Percentiles rank a stretch among this genome's conserved stretches.
phyloP scores from a whole-genome alignment of 2,329 filamentous ascomycete species.

The Acephala macrosclerotiorum region DNA sequence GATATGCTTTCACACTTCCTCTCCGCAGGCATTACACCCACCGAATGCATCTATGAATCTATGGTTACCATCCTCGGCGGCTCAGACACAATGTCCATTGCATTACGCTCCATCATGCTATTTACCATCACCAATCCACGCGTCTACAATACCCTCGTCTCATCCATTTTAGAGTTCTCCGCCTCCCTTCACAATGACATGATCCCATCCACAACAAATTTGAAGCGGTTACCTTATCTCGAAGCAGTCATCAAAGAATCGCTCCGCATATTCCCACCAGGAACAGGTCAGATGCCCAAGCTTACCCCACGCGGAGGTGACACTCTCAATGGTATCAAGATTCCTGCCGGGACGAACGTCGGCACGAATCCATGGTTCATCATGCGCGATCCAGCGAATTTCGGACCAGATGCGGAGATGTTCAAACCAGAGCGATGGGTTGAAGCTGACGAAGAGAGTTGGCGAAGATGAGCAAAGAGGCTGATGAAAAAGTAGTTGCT shows the following conservation, averaged over 20 bases:
- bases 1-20: slow-evolving; percentile 1
- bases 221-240: slow-evolving; percentile 51
- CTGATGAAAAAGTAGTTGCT: slow-evolving; percentile 5
- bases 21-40: background rate
- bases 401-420: slow-evolving; percentile 48
- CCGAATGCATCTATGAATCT: background rate
- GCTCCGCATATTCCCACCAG: slow-evolving; percentile 53
- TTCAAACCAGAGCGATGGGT: slow-evolving; percentile 56
- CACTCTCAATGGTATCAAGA: slow-evolving; percentile 23
- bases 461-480: background rate
- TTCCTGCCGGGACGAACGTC: slow-evolving; percentile 22
- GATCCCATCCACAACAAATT: background rate
- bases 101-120: slow-evolving; percentile 59
- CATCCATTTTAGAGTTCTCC: slow-evolving; percentile 45
- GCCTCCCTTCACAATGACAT: background rate
- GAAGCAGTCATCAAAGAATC: slow-evolving; percentile 57
- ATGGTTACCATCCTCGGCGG: slow-evolving; percentile 8
- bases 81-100: slow-evolving; percentile 63
- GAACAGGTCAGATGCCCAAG: slow-evolving; percentile 39
- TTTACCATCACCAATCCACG: slow-evolving; percentile 58
- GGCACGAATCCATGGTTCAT: slow-evolving; percentile 44
- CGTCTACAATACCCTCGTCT: slow-evolving; percentile 53
- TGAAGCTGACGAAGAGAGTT: slow-evolving; percentile 31
- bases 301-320: slow-evolving; percentile 23
- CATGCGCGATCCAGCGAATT: slow-evolving; percentile 44